A percentile compares a stretch with the other conserved stretches of the same genome.
These are phyloP conservation scores for Dunaliella primolecta DNA, from an alignment of 139 green algal genomes.

Conservation along the genomic window DNA sequence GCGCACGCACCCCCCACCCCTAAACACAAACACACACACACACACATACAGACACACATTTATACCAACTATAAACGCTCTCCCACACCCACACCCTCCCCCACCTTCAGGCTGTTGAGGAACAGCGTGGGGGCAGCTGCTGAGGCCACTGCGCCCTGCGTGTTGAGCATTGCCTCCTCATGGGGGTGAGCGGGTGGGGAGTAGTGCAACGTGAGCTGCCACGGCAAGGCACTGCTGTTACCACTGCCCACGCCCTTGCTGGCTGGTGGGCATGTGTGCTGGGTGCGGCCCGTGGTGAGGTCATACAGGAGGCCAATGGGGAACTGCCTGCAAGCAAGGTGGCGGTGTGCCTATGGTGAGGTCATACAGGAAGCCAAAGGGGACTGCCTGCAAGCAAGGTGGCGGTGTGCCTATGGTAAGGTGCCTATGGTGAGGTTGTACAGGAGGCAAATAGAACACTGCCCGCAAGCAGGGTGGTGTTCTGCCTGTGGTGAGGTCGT, in stretches of 20 bases:
- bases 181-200: constrained; percentile 1
- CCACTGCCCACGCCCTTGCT: background rate
- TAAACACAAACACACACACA: too few species aligned
- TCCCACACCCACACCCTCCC: too few species aligned
- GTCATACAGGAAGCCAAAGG: background rate
- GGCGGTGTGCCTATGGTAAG: background rate
- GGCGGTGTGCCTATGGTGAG: background rate
- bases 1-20: too few species aligned
- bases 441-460: background rate
- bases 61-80: too few species aligned
- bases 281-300: background rate
- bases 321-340: background rate
- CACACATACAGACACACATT: too few species aligned
- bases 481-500: background rate
- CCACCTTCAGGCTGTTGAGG: constrained; percentile 58
- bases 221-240: constrained; percentile 37
- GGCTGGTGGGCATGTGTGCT: too few species aligned
- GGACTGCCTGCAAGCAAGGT: background rate
- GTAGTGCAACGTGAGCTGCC: constrained; percentile 45
- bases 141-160: constrained; percentile 19
- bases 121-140: constrained; percentile 31
- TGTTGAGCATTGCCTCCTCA: constrained; percentile 28
- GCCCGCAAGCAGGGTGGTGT: background rate
- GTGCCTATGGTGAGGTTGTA: background rate
- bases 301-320: background rate